Evolutionary conservation across 2,329 filamentous ascomycete species (phyloP).

Genomic region (Neocatenulostroma microsporum): DNA sequence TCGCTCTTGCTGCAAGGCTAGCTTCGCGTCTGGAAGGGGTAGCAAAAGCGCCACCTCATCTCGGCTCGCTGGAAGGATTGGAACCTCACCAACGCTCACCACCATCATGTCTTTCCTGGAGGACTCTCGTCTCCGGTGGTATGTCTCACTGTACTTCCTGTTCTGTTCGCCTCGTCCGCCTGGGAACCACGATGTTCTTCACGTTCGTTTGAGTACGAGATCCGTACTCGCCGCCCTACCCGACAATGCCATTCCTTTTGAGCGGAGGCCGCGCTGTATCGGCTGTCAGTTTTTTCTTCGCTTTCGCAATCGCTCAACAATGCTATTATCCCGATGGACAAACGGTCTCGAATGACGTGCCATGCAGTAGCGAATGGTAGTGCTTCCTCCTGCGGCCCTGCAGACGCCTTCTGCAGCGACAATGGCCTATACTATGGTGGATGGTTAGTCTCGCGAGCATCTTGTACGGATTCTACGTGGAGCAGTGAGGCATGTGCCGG

Average conservation of each 20-base stretch:
- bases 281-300: constrained; percentile 4
- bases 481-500: constrained; percentile 20
- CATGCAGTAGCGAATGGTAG: constrained; percentile 14
- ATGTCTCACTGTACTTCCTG: no score
- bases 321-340: constrained; percentile 26
- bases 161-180: no score
- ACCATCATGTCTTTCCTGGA: no score
- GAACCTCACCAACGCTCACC: no score
- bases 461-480: constrained; percentile 29
- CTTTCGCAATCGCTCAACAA: constrained; percentile 3
- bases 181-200: no score
- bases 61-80: no score
- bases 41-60: no score
- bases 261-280: constrained; percentile 5
- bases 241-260: constrained; percentile 4
- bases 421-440: constrained; percentile 26
- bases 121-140: no score
- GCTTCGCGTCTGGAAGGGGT: no score
- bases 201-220: no score
- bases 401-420: constrained; percentile 25
- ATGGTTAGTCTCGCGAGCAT: constrained; percentile 23
- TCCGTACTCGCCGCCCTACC: no score
- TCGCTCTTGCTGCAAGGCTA: no score
- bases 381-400: constrained; percentile 23
- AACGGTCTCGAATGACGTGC: constrained; percentile 18